Evolutionary conservation across 768 basidiomycete genomes (phyloP), one percentile per base, ranked within the genome.

Genomic region (Termitomyces sp.): DNA sequence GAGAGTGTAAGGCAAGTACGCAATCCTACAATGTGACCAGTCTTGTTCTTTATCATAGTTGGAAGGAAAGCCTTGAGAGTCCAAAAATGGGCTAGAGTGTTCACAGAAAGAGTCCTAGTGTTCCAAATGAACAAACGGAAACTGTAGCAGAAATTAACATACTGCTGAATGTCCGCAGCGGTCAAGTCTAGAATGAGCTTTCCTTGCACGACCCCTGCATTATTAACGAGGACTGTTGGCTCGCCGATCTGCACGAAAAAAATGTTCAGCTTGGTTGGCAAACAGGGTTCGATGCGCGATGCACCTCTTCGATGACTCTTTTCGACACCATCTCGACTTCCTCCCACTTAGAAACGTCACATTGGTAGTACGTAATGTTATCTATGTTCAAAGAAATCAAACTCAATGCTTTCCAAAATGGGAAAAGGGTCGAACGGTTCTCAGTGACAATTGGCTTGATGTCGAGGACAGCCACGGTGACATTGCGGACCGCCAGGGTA

Each of bases 61-160:
- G 97, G 97, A 26, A 99, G 78, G 80, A 99, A 98, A 1, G 91
- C 89, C 66, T 96, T 95, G 59, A 97, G 71, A 4, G 85, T 89
- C 89, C 92, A 97, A 71, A 92, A 98, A 69, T 97, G 92, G 18
- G 91, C 82, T 0, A 97, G 72, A 4, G 87, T 86, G 68, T 99
- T 99, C 52, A 93, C 88, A 14, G 85, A 85, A 65, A 97, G 93
- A 0, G 95, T 96, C 65, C 96, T 97, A 57, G 5, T 33, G 12
- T 22, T 37, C 24, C 64, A 12, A 48, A 58, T 59, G 62, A 51
- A 51, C 14, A 10, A 18, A 18, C 13, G 3, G 12, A 34, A 30
- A 26, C 6, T 60, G 9, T 22, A 18, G 30, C 40, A 20, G 16
- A 24, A 34, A 13, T 30, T 14, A 36, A 60, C 70, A 33, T 59